These are phyloP conservation scores for Anthracocystis walkeri DNA, from an alignment of 1,284 basidiomycete species.

Conservation along the genomic window DNA sequence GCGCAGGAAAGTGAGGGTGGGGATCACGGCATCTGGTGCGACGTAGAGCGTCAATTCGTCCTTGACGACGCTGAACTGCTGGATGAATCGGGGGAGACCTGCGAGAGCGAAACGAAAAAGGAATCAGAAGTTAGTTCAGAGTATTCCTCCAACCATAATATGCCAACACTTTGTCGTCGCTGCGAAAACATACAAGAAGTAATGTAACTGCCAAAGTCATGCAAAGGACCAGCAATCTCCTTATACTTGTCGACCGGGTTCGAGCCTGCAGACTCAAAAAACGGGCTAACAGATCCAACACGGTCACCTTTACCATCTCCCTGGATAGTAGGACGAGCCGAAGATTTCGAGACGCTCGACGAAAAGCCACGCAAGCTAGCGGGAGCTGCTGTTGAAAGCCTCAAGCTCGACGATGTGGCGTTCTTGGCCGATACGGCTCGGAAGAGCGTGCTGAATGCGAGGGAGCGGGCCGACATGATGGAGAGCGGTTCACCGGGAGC, in stretches of 20 bases:
- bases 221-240: constrained; percentile 53
- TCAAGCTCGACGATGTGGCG: constrained; percentile 31
- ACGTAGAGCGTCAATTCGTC: constrained; percentile 94
- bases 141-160: neutral
- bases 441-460: constrained; percentile 32
- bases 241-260: constrained; percentile 63
- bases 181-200: constrained; percentile 57
- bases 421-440: constrained; percentile 37
- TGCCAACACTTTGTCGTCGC: neutral
- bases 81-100: constrained; percentile 68
- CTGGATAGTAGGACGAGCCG: constrained; percentile 32
- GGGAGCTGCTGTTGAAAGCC: constrained; percentile 19
- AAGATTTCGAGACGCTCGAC: constrained; percentile 21
- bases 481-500: neutral
- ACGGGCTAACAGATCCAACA: constrained; percentile 64
- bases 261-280: constrained; percentile 56
- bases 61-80: constrained; percentile 75
- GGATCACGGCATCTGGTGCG: constrained; percentile 83
- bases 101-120: neutral
- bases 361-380: constrained; percentile 33
- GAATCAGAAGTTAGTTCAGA: constrained; percentile 9
- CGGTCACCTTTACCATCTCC: constrained; percentile 61
- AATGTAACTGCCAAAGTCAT: constrained; percentile 68
- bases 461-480: constrained; percentile 43
- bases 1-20: constrained; percentile 90